Base-by-base conservation (phyloP, 73 alveolate species). In the Paramecium tetraurelia region DNA sequence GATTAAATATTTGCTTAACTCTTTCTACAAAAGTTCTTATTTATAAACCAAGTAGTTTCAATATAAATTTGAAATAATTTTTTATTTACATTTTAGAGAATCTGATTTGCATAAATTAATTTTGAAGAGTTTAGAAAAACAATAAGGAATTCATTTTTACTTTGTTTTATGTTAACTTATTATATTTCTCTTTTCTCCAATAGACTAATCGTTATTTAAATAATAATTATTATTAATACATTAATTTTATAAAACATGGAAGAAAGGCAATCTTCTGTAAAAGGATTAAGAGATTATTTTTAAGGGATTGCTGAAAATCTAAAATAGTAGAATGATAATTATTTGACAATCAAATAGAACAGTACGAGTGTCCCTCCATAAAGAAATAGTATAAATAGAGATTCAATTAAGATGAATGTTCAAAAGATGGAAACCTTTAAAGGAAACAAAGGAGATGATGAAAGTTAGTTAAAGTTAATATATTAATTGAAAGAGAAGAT, bases 111-210 rank as follows among this genome's bases (percentile, higher is more conserved):
- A 93, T 95, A 70, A 99, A 94, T 86, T 97, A 98, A 86, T 97
- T 96, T 9, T 98, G 98, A 11, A 96, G 96, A 75, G 96, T 92
- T 97, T 97, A 21, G 98, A 99, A 92, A 96, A 97, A 8, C 86
- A 97, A 96, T 87, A 96, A 96, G 8, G 99, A 97, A 50, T 98
- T 85, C 98, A 97, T 97, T 35, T 99, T 96, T 9, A 98, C 94
- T 92, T 97, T 95, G 40, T 97, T 48, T 96, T 96, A 38, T 94
- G 95, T 58, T 97, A 94, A 59, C 99, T 98, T n/a, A n/a, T n/a
- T n/a, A n/a, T n/a, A n/a, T n/a, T n/a, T n/a, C n/a, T n/a, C n/a
- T n/a, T n/a, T n/a, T n/a, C n/a, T n/a, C n/a, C n/a, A n/a, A n/a
- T n/a, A n/a, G 24, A 27, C 41, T 63, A 22, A 63, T 63, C 14